These are phyloP conservation scores for Debaryomyces subglobosus DNA, from an alignment of 1,139 yeast genomes.

Conservation along the genomic window DNA sequence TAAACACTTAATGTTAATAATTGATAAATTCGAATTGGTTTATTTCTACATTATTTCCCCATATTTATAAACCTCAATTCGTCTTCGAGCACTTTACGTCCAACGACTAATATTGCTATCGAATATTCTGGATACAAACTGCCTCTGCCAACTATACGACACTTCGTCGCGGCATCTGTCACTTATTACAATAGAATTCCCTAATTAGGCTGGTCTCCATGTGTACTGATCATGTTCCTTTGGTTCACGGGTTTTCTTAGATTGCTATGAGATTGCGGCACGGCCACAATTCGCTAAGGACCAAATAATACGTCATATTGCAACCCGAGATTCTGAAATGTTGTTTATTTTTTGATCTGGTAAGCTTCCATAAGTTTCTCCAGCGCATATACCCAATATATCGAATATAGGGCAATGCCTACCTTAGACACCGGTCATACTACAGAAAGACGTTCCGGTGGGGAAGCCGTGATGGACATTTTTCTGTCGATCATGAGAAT, in stretches of 20 bases:
- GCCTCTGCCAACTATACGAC: not conserved
- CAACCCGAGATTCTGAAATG: not conserved
- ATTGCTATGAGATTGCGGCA: constrained; percentile 3
- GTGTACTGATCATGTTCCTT: constrained; percentile 1
- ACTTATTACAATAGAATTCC: not conserved
- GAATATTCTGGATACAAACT: constrained; percentile 2
- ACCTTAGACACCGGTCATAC: not conserved
- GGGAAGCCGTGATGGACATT: not conserved
- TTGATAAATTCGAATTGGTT: not conserved
- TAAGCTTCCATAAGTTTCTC: not conserved
- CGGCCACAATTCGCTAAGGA: not conserved
- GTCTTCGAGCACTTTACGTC: not conserved
- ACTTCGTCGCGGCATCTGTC: not conserved
- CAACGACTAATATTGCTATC: constrained; percentile 3
- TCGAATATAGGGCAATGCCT: not conserved
- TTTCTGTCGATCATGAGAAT: not conserved
- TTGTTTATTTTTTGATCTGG: not conserved
- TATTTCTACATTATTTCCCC: not conserved
- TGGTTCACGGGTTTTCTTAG: not conserved
- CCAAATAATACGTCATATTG: not conserved
- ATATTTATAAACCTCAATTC: constrained; percentile 2
- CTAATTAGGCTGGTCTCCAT: not conserved
- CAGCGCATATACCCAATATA: too few relatives aligned
- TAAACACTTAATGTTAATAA: not conserved
- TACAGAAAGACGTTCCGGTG: not conserved